Evolutionary conservation across 768 basidiomycete species (phyloP).

Genomic region (Podaxis sp.): DNA sequence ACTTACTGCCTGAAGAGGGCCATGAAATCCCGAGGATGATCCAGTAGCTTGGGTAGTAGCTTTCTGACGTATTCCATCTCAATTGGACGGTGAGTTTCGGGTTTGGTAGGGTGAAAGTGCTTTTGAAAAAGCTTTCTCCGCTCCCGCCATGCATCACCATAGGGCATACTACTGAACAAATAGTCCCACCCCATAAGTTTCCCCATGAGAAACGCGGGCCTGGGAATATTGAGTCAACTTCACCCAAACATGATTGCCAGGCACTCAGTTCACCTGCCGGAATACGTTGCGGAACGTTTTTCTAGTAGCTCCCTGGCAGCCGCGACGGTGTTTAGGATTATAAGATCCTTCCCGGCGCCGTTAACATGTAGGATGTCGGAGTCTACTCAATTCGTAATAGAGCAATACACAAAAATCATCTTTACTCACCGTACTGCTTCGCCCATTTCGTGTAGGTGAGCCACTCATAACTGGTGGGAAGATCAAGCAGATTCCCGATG

Average conservation of each 20-base stretch:
- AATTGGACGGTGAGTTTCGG: constrained; percentile 14
- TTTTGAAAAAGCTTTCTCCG: constrained; percentile 18
- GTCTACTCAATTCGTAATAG: neutral
- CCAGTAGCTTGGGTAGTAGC: constrained; percentile 4
- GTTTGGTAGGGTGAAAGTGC: constrained; percentile 16
- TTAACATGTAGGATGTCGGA: constrained; percentile 10
- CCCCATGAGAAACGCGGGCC: neutral
- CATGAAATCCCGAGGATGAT: constrained; percentile 9
- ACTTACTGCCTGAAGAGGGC: constrained; percentile 18
- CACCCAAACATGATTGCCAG: neutral
- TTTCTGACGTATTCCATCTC: constrained; percentile 3
- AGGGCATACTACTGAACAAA: constrained; percentile 15
- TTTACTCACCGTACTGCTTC: constrained; percentile 17
- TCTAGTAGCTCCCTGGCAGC: constrained; percentile 13
- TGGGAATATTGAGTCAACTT: neutral
- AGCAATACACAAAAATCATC: neutral
- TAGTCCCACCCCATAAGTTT: constrained; percentile 28
- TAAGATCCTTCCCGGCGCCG: constrained; percentile 3
- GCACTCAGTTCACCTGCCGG: constrained; percentile 9
- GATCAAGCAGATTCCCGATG: constrained; percentile 21
- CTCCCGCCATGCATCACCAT: constrained; percentile 21
- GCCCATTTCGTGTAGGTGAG: constrained; percentile 20
- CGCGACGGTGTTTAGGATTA: constrained; percentile 14
- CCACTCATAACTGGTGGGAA: constrained; percentile 23
- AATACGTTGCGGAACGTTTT: constrained; percentile 12